Evolutionary conservation across 495 filamentous ascomycete genomes (phyloP).

Genomic region (Penicillium bialowiezense): DNA sequence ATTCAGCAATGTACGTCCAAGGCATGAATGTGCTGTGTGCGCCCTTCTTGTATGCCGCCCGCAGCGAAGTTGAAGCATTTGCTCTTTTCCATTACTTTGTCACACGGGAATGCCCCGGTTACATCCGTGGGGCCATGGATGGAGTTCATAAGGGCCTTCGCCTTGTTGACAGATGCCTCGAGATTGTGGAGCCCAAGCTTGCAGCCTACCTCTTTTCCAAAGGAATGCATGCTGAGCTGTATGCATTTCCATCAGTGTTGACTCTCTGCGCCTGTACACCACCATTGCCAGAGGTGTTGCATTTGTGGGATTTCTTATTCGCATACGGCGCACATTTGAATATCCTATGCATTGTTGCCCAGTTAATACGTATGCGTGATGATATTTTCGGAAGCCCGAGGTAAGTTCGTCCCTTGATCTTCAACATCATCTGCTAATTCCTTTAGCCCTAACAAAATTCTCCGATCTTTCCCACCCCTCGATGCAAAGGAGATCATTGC

Average conservation of each 20-base stretch:
- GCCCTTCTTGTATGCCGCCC: constrained; percentile 92
- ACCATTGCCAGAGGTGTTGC: constrained; percentile 90
- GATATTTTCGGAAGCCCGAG: constrained; percentile 76
- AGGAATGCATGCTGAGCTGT: constrained; percentile 86
- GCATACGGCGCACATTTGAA: constrained; percentile 94
- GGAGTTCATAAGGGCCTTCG: constrained; percentile 90
- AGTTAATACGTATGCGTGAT: constrained; percentile 84
- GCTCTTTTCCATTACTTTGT: constrained; percentile 86
- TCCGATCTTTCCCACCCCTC: constrained; percentile 84
- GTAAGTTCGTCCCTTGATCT: constrained; percentile 45
- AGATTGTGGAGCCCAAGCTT: constrained; percentile 87
- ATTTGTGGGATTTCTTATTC: constrained; percentile 97
- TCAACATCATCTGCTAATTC: constrained; percentile 14
- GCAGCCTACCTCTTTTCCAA: constrained; percentile 78
- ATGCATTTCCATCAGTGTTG: constrained; percentile 95
- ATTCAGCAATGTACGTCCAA: constrained; percentile 87
- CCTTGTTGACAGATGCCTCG: constrained; percentile 85
- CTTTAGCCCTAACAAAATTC: constrained; percentile 80
- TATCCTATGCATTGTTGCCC: constrained; percentile 95
- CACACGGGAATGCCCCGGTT: constrained; percentile 85
- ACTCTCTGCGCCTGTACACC: constrained; percentile 96
- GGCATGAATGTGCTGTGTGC: constrained; percentile 99
- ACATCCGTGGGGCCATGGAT: constrained; percentile 94
- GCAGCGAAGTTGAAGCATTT: constrained; percentile 93
- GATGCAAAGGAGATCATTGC: constrained; percentile 78